Evolutionary conservation across 257 asterid genomes (phyloP).

Genomic region (Gentiana straminea): DNA sequence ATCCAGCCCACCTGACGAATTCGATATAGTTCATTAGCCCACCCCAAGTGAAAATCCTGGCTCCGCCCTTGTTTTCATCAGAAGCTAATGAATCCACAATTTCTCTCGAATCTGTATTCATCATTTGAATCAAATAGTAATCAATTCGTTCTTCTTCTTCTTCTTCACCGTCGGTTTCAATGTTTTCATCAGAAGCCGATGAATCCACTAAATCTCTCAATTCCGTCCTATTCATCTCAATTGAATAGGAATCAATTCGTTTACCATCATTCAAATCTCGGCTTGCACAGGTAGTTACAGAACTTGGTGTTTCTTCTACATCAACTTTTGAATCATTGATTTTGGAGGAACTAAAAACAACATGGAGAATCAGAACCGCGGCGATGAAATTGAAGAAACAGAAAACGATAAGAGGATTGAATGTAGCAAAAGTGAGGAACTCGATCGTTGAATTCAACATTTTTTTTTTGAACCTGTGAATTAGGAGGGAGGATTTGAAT

Average conservation of each 20-base stretch:
- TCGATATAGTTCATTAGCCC: too few species aligned
- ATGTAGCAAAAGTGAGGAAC: conserved; percentile 39
- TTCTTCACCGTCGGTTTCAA: not conserved
- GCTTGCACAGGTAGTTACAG: not conserved
- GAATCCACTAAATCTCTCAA: not conserved
- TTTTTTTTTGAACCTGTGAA: not conserved
- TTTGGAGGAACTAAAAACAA: conserved; percentile 30
- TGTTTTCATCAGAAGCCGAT: not conserved
- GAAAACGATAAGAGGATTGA: conserved; percentile 44
- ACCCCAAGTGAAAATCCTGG: too few species aligned
- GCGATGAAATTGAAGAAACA: conserved; percentile 57
- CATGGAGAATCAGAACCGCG: conserved; percentile 29
- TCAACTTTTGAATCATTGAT: conserved; percentile 8
- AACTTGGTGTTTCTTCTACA: conserved; percentile 4
- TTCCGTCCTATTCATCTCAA: not conserved
- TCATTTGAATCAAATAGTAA: not conserved
- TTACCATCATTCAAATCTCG: not conserved
- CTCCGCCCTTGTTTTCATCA: conserved; percentile 1
- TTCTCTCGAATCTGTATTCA: conserved; percentile 8
- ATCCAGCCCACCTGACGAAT: too few species aligned
- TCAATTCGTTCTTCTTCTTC: not conserved
- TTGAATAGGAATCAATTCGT: not conserved
- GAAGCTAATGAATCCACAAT: not conserved
- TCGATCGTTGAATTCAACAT: conserved; percentile 43
- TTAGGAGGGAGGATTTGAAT: not conserved